phyloP scores from a whole-genome alignment of 2,329 filamentous ascomycete genomes.

The Fusarium austroafricanum region DNA sequence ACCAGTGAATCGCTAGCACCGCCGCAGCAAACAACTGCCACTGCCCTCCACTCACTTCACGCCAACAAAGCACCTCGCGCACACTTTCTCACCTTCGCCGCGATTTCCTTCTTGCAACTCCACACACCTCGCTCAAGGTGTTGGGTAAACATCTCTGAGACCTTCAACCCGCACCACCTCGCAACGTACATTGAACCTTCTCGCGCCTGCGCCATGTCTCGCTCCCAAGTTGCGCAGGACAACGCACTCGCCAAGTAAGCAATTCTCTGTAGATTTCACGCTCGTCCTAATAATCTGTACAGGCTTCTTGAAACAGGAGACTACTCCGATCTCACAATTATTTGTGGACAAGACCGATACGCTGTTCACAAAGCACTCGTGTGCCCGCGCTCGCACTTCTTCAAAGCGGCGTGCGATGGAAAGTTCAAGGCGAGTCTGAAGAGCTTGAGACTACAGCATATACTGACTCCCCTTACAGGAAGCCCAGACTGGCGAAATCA shows the following conservation, averaged over 20 bases:
- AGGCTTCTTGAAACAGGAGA: neutral
- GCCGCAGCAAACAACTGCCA: too few species aligned
- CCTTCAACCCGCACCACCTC: too few species aligned
- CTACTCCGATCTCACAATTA: neutral
- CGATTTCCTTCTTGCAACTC: too few species aligned
- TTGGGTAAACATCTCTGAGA: too few species aligned
- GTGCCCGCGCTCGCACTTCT: neutral
- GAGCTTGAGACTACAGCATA: accelerated
- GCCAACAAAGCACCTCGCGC: too few species aligned
- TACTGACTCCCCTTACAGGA: neutral
- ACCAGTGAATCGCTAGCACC: too few species aligned
- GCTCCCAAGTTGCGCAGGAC: neutral
- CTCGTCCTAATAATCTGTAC: neutral
- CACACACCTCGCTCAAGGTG: neutral
- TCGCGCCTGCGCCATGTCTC: neutral
- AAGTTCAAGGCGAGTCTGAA: neutral
- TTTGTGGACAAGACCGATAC: accelerated
- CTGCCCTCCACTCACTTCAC: too few species aligned
- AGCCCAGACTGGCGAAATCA: neutral
- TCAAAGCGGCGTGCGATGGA: neutral
- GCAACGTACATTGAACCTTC: too few species aligned
- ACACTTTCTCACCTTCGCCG: too few species aligned
- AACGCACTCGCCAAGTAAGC: neutral
- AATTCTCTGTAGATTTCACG: too few species aligned
- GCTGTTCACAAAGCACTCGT: neutral